Evolutionary conservation across 2,329 filamentous ascomycete genomes (phyloP), one percentile per base, ranked within the genome.

Genomic region (Pseudopithomyces chartarum): DNA sequence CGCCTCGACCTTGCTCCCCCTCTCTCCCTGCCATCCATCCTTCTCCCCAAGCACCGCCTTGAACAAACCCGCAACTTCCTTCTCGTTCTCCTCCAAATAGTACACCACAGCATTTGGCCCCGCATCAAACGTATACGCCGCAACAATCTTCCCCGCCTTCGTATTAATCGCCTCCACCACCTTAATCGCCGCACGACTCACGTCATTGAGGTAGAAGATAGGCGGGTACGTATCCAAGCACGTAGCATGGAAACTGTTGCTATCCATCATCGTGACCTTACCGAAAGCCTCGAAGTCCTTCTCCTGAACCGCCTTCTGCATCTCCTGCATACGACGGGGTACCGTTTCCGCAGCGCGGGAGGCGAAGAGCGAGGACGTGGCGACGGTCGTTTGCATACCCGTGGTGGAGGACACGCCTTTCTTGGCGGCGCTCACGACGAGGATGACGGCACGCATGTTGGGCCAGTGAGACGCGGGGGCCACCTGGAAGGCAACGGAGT

Each of bases 141-240:
- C 92, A 17, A 98, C 84, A 0, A 85, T 88, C 79, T 87, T 89
- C 52, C 91, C 92, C 4, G 90, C 91, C 22, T 84, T 84, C 52
- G 83, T 83, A 73, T 99, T 99, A 79, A 98, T 91, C 65, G 88
- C 85, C 80, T 99, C 92, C 29, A 97, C 93, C 15, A 92, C 87
- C 51, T 91, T 85, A 58, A 99, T 91, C 6, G 94, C 92, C 1
- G 94, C 92, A 36, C 90, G 84, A 19, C 90, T 94, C 15, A 94
- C 88, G 74, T 99, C 95, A 79, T 97, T 99, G 84, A 99, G 88
- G 82, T 99, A 99, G 79, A 97, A 97, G 73, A 99, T 99, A 17
- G 96, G 95, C 43, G 96, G 95, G 79, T 92, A 92, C 1, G 95
- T 98, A 75, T 99, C 95, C 67, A 96, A 82, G 76, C 95, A 98